Base-by-base conservation (phyloP, 371 early-diverging fungal species). In the Chytridium lagenaria region DNA sequence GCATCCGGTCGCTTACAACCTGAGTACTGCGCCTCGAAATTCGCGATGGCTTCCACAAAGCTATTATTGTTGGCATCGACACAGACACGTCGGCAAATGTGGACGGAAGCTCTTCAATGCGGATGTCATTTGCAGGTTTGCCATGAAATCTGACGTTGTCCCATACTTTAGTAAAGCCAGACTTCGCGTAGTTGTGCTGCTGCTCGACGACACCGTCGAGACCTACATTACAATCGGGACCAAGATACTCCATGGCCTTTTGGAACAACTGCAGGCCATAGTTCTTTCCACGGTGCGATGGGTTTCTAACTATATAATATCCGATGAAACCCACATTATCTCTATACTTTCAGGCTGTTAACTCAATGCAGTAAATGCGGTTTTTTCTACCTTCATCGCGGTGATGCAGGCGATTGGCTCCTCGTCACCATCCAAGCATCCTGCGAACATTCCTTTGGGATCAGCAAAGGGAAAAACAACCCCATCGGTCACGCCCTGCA, bases 201-300 rank as follows among this genome's bases (percentile, higher is more conserved):
- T 66, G 66, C 66, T 66, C 66, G 15, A 66, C 66, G 40, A 66
- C 66, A 28, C 66, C 66, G 40, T 66, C 66, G 19, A 44, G 38
- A 16, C 49, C 44, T 5, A 66, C 28, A 40, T 66, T 40, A 44
- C 66, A 66, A 22, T 66, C 38, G 15, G 38, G 15, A n/a, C 38
- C 44, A 15, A 66, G 66, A 30, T 40, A 40, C n/a, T 30, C n/a
- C n/a, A 66, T n/a, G 2, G 66, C 66, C 2, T 66, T 40, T 44
- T 44, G 37, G 49, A 66, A 66, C 23, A 38, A n/a, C 38, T 66
- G 26, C 26, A 40, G 44, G 22, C 66, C 44, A 28, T 40, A 40
- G 2, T 44, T 34, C 30, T 36, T 61, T 7, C 44, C n/a, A 16
- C 49, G 39, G 22, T 66, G 12, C 2, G 49, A 2, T 40, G 39